Evolutionary conservation across 1,284 basidiomycete genomes (phyloP).

Genomic region (Cutaneotrichosporon dermatis): DNA sequence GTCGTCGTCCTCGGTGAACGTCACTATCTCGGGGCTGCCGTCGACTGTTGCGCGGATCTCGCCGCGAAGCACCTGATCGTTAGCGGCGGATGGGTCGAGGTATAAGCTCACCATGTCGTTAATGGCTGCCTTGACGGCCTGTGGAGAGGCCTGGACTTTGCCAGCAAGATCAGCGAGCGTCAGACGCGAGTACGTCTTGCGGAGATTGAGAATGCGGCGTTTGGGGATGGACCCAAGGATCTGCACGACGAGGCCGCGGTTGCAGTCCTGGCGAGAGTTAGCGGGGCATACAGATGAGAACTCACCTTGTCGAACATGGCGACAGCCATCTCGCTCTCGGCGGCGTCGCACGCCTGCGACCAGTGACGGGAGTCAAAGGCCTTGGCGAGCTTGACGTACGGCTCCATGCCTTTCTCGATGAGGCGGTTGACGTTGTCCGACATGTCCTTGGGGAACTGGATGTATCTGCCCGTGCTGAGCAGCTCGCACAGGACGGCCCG

Average conservation of each 20-base stretch:
- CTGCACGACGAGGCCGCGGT: slow-evolving; percentile 31
- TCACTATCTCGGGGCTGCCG: slow-evolving; percentile 21
- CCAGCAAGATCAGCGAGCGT: slow-evolving; percentile 25
- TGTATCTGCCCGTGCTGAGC: slow-evolving; percentile 29
- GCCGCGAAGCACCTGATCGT: slow-evolving; percentile 16
- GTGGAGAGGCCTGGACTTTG: slow-evolving; percentile 18
- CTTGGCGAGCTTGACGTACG: slow-evolving; percentile 36
- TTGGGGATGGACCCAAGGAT: slow-evolving; percentile 32
- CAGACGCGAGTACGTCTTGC: slow-evolving; percentile 34
- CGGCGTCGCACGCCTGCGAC: slow-evolving; percentile 19
- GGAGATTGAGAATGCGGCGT: slow-evolving; percentile 31
- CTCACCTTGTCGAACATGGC: slow-evolving; percentile 7
- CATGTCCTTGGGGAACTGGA: slow-evolving; percentile 33
- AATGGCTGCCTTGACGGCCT: slow-evolving; percentile 15
- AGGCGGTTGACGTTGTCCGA: slow-evolving; percentile 22
- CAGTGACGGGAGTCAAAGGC: slow-evolving; percentile 33
- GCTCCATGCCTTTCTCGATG: slow-evolving; percentile 28
- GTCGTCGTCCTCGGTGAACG: slow-evolving; percentile 29
- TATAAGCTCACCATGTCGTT: slow-evolving; percentile 30
- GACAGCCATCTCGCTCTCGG: not conserved
- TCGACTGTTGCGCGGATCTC: slow-evolving; percentile 26
- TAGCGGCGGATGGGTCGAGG: not conserved
- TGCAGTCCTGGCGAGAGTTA: slow-evolving; percentile 31
- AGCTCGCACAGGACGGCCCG: slow-evolving; percentile 43
- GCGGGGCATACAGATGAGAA: not conserved